phyloP scores from a whole-genome alignment of 176 grass and related monocot genomes.

The Aegilops bicornis region DNA sequence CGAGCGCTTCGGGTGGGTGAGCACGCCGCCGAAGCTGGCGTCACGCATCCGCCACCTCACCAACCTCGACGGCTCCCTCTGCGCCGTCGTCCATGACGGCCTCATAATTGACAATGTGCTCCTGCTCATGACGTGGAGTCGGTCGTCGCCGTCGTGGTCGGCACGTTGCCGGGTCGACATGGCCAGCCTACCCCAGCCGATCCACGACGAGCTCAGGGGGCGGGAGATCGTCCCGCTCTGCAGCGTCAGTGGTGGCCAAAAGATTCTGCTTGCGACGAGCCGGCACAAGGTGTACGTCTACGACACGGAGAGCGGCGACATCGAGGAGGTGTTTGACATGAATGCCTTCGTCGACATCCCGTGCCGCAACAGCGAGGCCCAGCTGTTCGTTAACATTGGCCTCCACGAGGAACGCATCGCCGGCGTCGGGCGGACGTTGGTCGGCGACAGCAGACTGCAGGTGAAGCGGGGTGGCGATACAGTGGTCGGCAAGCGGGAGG shows the following conservation, averaged over 20 bases:
- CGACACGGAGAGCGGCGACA: not conserved
- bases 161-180: not conserved
- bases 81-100: slow-evolving; percentile 1
- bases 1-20: slow-evolving; percentile 25
- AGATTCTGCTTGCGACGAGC: slow-evolving; percentile 25
- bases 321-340: not conserved
- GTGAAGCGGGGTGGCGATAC: not conserved
- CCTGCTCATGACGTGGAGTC: not conserved
- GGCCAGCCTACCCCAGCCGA: not conserved
- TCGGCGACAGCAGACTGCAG: not conserved
- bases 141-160: not conserved
- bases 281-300: slow-evolving; percentile 1
- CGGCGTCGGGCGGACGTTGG: not conserved
- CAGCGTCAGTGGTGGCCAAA: not conserved
- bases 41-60: not conserved
- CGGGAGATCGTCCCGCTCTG: slow-evolving; percentile 7
- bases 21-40: not conserved
- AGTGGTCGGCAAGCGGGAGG: not conserved
- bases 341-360: not conserved
- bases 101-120: not conserved
- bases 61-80: slow-evolving; percentile 8
- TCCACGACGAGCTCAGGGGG: slow-evolving; percentile 3
- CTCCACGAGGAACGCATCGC: slow-evolving; percentile 5
- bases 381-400: not conserved
- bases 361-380: not conserved